Conservation (phyloP, 1,284 basidiomycete species). For the Malassezia psittaci region DNA sequence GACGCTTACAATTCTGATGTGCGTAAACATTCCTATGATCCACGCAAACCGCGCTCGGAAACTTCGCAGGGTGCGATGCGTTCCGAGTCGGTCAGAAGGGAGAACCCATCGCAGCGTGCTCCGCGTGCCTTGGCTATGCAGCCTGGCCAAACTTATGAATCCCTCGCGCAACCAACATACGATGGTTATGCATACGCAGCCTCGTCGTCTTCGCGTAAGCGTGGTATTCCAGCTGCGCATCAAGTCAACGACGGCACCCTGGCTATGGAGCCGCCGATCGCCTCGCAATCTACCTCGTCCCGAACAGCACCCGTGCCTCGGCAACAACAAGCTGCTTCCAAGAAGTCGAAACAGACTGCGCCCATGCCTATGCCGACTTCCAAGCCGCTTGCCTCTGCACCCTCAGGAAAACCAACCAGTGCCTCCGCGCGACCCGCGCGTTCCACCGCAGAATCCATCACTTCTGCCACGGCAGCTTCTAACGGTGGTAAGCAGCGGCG, state of each 20-base stretch:
- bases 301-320: not conserved
- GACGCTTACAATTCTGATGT: not conserved
- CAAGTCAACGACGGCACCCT: not conserved
- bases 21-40: not conserved
- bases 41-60: not conserved
- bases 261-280: not conserved
- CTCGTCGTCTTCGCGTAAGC: not conserved
- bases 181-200: not conserved
- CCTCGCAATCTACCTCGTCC: not conserved
- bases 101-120: not conserved
- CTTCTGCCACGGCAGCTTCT: not conserved
- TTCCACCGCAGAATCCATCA: not conserved
- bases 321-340: not conserved
- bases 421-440: not conserved
- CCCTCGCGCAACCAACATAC: not conserved
- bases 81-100: not conserved
- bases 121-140: not conserved
- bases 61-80: not conserved
- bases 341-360: not conserved
- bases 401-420: not conserved
- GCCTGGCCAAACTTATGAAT: not conserved
- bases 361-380: not conserved
- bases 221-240: not conserved
- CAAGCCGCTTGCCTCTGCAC: too few relatives aligned
- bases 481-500: not conserved